Percentiles rank a stretch among this genome's conserved stretches.
phyloP scores from a whole-genome alignment of 1,284 basidiomycete genomes.

The Peniophora sp. region DNA sequence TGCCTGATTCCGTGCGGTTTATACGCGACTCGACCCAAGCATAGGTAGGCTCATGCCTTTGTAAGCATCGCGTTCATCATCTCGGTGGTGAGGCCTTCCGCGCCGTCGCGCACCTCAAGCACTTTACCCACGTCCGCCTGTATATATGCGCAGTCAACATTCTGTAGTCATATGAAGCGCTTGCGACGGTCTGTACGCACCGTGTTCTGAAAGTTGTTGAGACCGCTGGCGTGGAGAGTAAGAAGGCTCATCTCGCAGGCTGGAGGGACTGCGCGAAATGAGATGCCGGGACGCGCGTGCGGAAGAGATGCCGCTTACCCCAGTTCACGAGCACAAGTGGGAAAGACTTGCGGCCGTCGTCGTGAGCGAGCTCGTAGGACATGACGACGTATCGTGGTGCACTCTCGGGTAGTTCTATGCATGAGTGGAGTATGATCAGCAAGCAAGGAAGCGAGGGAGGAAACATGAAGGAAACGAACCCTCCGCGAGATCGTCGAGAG shows the following conservation, averaged over 20 bases:
- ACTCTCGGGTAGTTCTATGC: slow-evolving; percentile 81
- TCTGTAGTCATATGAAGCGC: slow-evolving; percentile 15
- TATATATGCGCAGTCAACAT: slow-evolving; percentile 13
- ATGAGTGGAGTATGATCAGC: not conserved
- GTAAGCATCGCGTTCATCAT: slow-evolving; percentile 59
- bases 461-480: slow-evolving; percentile 34
- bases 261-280: slow-evolving; percentile 34
- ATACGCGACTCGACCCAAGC: too few relatives aligned
- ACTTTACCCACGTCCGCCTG: slow-evolving; percentile 70
- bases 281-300: too few relatives aligned
- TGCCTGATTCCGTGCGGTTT: too few relatives aligned
- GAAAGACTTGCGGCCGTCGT: slow-evolving; percentile 81
- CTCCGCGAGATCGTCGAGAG: slow-evolving; percentile 78
- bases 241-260: slow-evolving; percentile 69
- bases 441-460: not conserved
- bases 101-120: slow-evolving; percentile 75
- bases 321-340: slow-evolving; percentile 84
- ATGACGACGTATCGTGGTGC: slow-evolving; percentile 83
- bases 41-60: not conserved
- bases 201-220: slow-evolving; percentile 72
- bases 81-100: slow-evolving; percentile 72
- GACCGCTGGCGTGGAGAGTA: slow-evolving; percentile 79
- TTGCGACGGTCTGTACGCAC: slow-evolving; percentile 25
- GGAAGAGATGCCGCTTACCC: slow-evolving; percentile 22
- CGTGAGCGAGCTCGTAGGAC: slow-evolving; percentile 77